phyloP scores from a whole-genome alignment of 306 rosid genomes.

The Astragalus membranaceus region DNA sequence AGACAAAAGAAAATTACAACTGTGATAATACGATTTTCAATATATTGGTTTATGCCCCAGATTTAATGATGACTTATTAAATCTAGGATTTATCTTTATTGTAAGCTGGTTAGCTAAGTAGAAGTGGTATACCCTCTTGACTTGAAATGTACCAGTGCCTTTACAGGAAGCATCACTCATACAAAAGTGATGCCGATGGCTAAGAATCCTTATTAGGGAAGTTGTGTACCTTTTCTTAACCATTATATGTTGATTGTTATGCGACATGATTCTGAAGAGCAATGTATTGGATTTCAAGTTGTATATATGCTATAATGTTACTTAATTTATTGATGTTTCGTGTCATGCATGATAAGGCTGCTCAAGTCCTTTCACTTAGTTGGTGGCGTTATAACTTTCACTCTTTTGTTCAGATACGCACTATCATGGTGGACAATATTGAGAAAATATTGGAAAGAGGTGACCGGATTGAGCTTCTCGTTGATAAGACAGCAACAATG shows the following conservation, averaged over 20 bases:
- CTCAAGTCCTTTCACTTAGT: constrained; percentile 10
- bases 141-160: not conserved
- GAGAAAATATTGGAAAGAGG: constrained; percentile 97
- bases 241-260: not conserved
- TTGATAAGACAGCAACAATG: constrained; percentile 95
- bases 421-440: constrained; percentile 91
- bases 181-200: constrained; percentile 4
- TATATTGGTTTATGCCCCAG: not conserved
- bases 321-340: not conserved
- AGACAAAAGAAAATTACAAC: not conserved
- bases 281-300: constrained; percentile 4
- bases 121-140: not conserved
- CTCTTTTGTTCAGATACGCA: constrained; percentile 61
- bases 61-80: not conserved
- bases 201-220: constrained; percentile 8
- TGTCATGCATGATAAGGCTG: not conserved
- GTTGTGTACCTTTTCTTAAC: not conserved
- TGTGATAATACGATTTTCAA: not conserved
- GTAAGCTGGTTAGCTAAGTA: constrained; percentile 6
- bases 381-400: constrained; percentile 12
- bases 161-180: constrained; percentile 9
- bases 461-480: constrained; percentile 92
- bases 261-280: not conserved
- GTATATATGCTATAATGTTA: constrained; percentile 1
- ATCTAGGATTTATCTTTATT: not conserved